Conservation (phyloP, 2,329 filamentous ascomycete species). For the Arthrinium puccinioides region DNA sequence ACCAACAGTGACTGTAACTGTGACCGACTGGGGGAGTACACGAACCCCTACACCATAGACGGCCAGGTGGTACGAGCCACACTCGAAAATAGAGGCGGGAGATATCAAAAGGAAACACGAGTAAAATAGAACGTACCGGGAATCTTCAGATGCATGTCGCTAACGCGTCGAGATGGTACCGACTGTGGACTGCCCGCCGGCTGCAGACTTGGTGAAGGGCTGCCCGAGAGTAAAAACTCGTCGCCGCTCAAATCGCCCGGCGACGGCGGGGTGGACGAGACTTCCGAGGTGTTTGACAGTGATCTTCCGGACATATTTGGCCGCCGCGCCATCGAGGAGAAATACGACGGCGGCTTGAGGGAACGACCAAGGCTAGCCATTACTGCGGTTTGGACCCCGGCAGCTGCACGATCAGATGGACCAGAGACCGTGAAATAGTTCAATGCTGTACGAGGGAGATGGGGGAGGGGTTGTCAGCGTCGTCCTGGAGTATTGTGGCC, state of each 20-base stretch:
- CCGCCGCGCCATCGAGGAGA: conserved; percentile 31
- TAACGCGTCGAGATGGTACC: conserved; percentile 9
- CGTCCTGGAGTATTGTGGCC: too few species aligned
- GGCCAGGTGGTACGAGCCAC: too few species aligned
- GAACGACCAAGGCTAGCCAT: conserved; percentile 45
- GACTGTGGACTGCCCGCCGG: conserved; percentile 1
- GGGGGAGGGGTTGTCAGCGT: too few species aligned
- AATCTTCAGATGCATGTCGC: conserved; percentile 12
- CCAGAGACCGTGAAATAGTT: too few species aligned
- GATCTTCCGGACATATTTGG: conserved; percentile 35
- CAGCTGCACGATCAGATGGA: too few species aligned
- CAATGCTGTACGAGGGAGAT: too few species aligned
- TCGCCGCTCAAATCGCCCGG: conserved; percentile 19
- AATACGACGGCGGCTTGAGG: conserved; percentile 38
- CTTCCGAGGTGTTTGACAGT: conserved; percentile 39
- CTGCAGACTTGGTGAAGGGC: conserved; percentile 20
- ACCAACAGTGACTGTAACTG: too few species aligned
- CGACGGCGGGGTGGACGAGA: conserved; percentile 28
- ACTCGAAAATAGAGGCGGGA: too few species aligned
- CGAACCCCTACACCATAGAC: too few species aligned
- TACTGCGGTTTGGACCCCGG: background rate
- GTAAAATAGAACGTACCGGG: conserved; percentile 5
- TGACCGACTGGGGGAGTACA: too few species aligned
- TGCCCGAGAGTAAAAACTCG: conserved; percentile 29
- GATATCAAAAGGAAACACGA: background rate